These are phyloP conservation scores for Termitomyces sp. DNA, from an alignment of 768 basidiomycete species.

Conservation along the genomic window DNA sequence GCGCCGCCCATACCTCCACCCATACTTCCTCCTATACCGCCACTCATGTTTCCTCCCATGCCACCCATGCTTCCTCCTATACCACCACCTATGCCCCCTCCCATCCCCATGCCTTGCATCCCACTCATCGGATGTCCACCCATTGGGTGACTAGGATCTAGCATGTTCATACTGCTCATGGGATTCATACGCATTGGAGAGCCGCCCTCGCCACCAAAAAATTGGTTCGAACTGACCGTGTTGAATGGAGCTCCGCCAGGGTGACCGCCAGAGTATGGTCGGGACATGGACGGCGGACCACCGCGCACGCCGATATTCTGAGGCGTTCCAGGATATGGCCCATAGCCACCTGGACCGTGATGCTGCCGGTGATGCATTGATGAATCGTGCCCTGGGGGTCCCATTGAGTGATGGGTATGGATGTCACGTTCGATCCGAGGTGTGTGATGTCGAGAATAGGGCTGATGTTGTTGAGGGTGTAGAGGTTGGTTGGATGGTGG, in stretches of 20 bases:
- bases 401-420: constrained; percentile 23
- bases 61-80: constrained; percentile 20
- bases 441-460: constrained; percentile 24
- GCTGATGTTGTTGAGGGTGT: constrained; percentile 22
- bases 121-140: constrained; percentile 15
- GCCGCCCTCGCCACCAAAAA: constrained; percentile 22
- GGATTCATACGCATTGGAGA: constrained; percentile 31
- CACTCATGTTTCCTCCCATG: no score
- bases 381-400: constrained; percentile 18
- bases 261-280: constrained; percentile 23
- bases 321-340: constrained; percentile 27
- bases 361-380: constrained; percentile 23
- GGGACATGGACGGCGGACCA: constrained; percentile 20
- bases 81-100: constrained; percentile 10
- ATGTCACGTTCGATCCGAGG: constrained; percentile 24
- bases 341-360: constrained; percentile 19
- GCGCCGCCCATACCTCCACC: no score
- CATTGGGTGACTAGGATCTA: constrained; percentile 16
- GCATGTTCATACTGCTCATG: constrained; percentile 19
- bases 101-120: constrained; percentile 21
- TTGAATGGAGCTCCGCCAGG: constrained; percentile 25
- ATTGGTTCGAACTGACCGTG: constrained; percentile 23
- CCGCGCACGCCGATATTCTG: constrained; percentile 22
- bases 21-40: background rate
- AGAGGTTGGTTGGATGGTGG: constrained; percentile 20